Conservation (phyloP, 2,329 filamentous ascomycete genomes). For the Coniochaeta hoffmannii region DNA sequence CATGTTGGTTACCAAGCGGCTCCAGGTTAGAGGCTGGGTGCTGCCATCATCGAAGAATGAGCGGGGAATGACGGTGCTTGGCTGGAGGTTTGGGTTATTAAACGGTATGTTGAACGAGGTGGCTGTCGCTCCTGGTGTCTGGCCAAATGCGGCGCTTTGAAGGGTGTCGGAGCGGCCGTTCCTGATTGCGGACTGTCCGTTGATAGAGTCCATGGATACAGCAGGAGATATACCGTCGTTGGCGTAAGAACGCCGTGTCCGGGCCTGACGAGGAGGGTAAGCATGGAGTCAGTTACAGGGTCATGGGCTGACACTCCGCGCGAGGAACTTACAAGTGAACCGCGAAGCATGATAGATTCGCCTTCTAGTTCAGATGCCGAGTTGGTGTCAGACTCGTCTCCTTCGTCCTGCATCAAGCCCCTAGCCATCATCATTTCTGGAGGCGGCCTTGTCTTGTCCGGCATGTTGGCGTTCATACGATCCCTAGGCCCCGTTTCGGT, state of each 20-base stretch:
- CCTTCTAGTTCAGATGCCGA: conserved; percentile 85
- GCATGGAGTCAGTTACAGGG: background rate
- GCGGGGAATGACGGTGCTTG: conserved; percentile 58
- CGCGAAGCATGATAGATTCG: conserved; percentile 61
- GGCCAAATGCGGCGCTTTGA: conserved; percentile 39
- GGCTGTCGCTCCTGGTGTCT: conserved; percentile 46
- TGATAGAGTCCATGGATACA: conserved; percentile 87
- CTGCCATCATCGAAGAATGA: conserved; percentile 90
- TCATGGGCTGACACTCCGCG: background rate
- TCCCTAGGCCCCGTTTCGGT: conserved; percentile 83
- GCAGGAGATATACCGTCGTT: conserved; percentile 72
- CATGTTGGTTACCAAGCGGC: conserved; percentile 85
- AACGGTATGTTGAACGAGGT: conserved; percentile 56
- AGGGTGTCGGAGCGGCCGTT: conserved; percentile 47
- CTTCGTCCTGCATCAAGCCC: conserved; percentile 74
- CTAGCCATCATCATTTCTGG: conserved; percentile 89
- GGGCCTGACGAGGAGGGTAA: conserved; percentile 31
- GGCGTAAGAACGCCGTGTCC: conserved; percentile 56
- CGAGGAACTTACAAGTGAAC: conserved; percentile 52
- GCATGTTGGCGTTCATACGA: conserved; percentile 79
- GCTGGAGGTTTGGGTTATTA: conserved; percentile 49
- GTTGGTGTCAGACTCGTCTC: conserved; percentile 75
- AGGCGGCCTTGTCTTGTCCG: conserved; percentile 83
- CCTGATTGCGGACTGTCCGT: conserved; percentile 55
- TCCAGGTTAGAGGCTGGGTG: conserved; percentile 78